A percentile compares a stretch with the other conserved stretches of the same genome.
Evolutionary conservation across 2,329 filamentous ascomycete genomes (phyloP).

Genomic region (Neonectria neomacrospora): DNA sequence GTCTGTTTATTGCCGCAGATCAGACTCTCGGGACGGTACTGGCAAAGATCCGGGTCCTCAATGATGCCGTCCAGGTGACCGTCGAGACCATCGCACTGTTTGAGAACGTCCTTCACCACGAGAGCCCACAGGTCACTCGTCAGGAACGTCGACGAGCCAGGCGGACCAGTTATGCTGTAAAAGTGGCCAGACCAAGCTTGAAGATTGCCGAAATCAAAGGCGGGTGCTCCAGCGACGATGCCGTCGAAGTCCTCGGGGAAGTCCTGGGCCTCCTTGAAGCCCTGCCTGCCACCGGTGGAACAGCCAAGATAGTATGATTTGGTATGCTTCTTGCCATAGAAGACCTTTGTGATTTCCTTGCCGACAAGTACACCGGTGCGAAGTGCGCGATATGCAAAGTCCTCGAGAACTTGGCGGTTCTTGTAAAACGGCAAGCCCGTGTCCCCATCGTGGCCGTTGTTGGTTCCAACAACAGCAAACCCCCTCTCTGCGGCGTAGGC

Average conservation of each 20-base stretch:
- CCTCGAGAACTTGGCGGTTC: conserved; percentile 50
- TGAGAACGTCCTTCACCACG: conserved; percentile 55
- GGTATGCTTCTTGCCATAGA: conserved; percentile 55
- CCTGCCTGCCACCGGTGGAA: conserved; percentile 70
- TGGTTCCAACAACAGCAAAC: conserved; percentile 60
- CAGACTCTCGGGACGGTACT: conserved; percentile 54
- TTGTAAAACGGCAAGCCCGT: conserved; percentile 46
- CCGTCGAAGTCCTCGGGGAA: conserved; percentile 68
- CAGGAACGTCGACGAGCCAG: conserved; percentile 26
- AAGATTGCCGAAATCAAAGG: conserved; percentile 57
- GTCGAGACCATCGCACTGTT: conserved; percentile 62
- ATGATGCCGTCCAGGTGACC: conserved; percentile 62
- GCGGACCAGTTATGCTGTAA: not conserved
- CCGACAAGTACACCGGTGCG: conserved; percentile 61
- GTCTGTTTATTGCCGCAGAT: conserved; percentile 57
- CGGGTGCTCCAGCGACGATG: conserved; percentile 58
- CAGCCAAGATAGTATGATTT: conserved; percentile 68
- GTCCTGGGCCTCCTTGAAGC: conserved; percentile 62
- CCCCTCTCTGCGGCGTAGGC: conserved; percentile 56
- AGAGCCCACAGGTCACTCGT: conserved; percentile 51
- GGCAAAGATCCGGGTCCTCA: conserved; percentile 57
- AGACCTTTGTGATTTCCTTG: conserved; percentile 59
- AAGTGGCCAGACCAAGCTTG: conserved; percentile 47
- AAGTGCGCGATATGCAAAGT: conserved; percentile 51
- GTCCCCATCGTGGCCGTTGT: conserved; percentile 63